Conservation (phyloP, 1,284 basidiomycete species). For the Cystobasidium slooffiae region DNA sequence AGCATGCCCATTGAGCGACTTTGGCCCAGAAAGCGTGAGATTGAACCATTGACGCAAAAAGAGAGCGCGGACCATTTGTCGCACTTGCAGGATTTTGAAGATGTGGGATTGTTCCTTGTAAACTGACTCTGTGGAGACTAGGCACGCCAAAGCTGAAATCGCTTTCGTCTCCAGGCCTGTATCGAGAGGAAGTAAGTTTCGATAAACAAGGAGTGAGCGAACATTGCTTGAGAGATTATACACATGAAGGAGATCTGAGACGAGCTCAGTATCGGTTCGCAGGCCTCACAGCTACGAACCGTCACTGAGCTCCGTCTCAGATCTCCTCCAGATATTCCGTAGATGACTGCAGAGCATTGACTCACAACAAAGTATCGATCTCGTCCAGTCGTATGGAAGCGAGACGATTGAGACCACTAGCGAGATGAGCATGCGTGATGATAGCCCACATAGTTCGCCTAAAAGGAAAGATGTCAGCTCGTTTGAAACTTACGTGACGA, state of each 20-base stretch:
- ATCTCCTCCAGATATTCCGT: too few species aligned
- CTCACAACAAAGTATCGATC: slow-evolving; percentile 30
- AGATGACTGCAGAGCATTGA: too few species aligned
- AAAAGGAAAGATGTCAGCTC: neutral
- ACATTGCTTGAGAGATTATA: too few species aligned
- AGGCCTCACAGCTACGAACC: too few species aligned
- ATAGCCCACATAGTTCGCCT: slow-evolving; percentile 32
- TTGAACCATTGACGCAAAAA: slow-evolving; percentile 37
- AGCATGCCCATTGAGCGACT: slow-evolving; percentile 36
- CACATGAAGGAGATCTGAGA: too few species aligned
- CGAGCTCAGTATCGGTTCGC: too few species aligned
- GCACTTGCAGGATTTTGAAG: slow-evolving; percentile 6
- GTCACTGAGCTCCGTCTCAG: too few species aligned
- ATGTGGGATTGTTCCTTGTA: slow-evolving; percentile 28
- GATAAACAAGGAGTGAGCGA: too few species aligned
- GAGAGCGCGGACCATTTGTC: slow-evolving; percentile 4
- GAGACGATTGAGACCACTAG: slow-evolving; percentile 29
- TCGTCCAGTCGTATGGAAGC: slow-evolving; percentile 23
- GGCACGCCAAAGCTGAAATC: slow-evolving; percentile 34
- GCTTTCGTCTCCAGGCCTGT: slow-evolving; percentile 33
- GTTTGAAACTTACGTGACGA: neutral
- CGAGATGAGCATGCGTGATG: slow-evolving; percentile 34
- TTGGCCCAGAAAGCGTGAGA: slow-evolving; percentile 34
- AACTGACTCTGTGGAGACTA: neutral
- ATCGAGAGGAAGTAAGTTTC: neutral